Conservation (phyloP, 2,329 filamentous ascomycete genomes). For the Hymenoscyphus repandus region DNA sequence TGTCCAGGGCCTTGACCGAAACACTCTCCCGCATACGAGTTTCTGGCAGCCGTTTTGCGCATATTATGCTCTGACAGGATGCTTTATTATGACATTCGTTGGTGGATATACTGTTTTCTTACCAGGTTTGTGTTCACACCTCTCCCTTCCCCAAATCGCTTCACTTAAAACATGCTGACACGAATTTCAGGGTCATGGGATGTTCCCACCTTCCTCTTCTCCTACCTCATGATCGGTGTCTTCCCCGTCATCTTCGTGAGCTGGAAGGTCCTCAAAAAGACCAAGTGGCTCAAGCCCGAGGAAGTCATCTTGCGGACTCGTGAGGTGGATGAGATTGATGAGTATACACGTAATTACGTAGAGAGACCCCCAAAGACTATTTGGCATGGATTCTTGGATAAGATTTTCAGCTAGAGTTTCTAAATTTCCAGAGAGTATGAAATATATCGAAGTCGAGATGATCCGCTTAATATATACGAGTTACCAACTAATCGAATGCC, state of each 20-base stretch:
- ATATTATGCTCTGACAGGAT: conserved; percentile 46
- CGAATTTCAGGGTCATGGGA: conserved; percentile 40
- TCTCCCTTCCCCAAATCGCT: neutral
- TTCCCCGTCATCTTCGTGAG: conserved; percentile 54
- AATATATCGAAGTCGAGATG: neutral
- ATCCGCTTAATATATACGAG: too few relatives aligned
- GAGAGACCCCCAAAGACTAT: conserved; percentile 22
- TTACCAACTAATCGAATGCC: too few relatives aligned
- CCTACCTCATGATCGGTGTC: conserved; percentile 52
- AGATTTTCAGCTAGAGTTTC: conserved; percentile 17
- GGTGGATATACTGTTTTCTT: conserved; percentile 59
- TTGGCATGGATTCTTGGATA: conserved; percentile 22
- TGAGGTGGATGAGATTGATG: conserved; percentile 56
- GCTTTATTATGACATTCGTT: conserved; percentile 54
- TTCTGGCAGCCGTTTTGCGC: conserved; percentile 53
- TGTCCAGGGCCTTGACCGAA: conserved; percentile 39
- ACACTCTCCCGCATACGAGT: conserved; percentile 45
- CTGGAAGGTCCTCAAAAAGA: conserved; percentile 57
- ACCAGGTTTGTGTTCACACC: conserved; percentile 34
- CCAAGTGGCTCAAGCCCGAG: conserved; percentile 45
- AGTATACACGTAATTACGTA: conserved; percentile 51
- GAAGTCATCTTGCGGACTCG: conserved; percentile 48
- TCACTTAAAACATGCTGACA: too few relatives aligned
- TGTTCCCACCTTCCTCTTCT: conserved; percentile 56
- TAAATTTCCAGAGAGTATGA: neutral